phyloP scores from a whole-genome alignment of 257 asterid species.

The Lavandula angustifolia region DNA sequence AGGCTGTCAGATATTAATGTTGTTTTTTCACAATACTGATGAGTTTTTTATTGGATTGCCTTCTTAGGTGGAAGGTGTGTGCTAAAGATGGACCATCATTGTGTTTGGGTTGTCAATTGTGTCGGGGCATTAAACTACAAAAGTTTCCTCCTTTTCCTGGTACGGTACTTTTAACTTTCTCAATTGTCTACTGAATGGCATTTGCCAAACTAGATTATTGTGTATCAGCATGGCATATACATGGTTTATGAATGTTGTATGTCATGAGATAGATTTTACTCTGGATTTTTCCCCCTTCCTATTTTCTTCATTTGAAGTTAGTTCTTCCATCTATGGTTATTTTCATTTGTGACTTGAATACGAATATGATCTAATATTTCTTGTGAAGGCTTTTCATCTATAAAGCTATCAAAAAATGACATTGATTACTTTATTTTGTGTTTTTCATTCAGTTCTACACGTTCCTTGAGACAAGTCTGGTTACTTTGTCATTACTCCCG shows the following conservation, averaged over 20 bases:
- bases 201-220: slow-evolving; percentile 3
- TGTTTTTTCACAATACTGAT: slow-evolving; percentile 15
- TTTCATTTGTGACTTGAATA: not conserved
- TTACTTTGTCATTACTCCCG: slow-evolving; percentile 74
- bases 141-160: slow-evolving; percentile 97
- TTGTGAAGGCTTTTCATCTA: slow-evolving; percentile 15
- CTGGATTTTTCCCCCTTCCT: not conserved
- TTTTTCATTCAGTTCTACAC: slow-evolving; percentile 81
- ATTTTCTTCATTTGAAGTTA: slow-evolving; percentile 3
- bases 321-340: not conserved
- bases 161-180: slow-evolving; percentile 34
- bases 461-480: slow-evolving; percentile 86
- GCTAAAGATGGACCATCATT: slow-evolving; percentile 98
- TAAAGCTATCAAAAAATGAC: slow-evolving; percentile 16
- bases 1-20: slow-evolving; percentile 21
- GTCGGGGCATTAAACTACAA: slow-evolving; percentile 98
- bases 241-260: slow-evolving; percentile 1
- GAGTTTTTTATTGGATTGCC: slow-evolving; percentile 29
- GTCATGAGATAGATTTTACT: not conserved
- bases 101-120: slow-evolving; percentile 99
- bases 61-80: slow-evolving; percentile 93
- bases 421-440: slow-evolving; percentile 23
- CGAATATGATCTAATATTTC: slow-evolving; percentile 4
- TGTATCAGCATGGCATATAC: not conserved
- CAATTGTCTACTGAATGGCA: slow-evolving; percentile 16